Conservation (phyloP, 2,329 filamentous ascomycete species). For the Tolypocladium tropicale region DNA sequence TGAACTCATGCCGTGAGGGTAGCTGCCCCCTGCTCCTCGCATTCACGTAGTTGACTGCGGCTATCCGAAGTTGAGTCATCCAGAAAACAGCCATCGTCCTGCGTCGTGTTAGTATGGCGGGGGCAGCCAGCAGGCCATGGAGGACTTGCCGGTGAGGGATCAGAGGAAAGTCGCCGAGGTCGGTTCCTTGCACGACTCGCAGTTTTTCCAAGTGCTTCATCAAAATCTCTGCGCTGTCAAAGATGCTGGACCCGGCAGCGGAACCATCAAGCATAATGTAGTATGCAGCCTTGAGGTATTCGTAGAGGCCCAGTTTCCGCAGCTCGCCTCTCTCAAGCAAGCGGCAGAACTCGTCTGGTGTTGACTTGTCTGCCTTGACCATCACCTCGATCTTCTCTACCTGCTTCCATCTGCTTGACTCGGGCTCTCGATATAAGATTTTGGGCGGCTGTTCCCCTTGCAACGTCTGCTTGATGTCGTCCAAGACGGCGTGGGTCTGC, state of each 20-base stretch:
- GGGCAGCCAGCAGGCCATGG: not conserved
- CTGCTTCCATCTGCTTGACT: not conserved
- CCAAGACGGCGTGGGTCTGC: constrained; percentile 5
- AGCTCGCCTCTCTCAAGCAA: constrained; percentile 16
- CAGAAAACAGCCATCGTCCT: constrained; percentile 25
- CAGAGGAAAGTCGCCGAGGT: constrained; percentile 20
- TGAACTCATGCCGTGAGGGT: constrained; percentile 11
- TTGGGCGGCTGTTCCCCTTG: not conserved
- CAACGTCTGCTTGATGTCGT: not conserved
- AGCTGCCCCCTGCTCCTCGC: not conserved
- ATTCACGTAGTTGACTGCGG: constrained; percentile 14
- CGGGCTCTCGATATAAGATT: too few relatives aligned
- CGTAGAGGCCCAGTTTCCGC: constrained; percentile 20
- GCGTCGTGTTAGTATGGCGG: not conserved
- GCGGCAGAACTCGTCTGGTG: constrained; percentile 13
- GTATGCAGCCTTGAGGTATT: constrained; percentile 21
- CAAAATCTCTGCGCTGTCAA: constrained; percentile 19
- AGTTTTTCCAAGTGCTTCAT: constrained; percentile 16
- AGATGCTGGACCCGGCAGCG: constrained; percentile 9
- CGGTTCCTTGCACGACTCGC: constrained; percentile 10
- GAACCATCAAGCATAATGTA: constrained; percentile 19
- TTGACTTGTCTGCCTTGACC: constrained; percentile 3
- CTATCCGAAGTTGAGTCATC: constrained; percentile 21
- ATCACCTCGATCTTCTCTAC: not conserved
- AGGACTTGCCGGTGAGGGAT: constrained; percentile 18